phyloP scores from a whole-genome alignment of 257 asterid genomes.

The Fraxinus quadrangulata region DNA sequence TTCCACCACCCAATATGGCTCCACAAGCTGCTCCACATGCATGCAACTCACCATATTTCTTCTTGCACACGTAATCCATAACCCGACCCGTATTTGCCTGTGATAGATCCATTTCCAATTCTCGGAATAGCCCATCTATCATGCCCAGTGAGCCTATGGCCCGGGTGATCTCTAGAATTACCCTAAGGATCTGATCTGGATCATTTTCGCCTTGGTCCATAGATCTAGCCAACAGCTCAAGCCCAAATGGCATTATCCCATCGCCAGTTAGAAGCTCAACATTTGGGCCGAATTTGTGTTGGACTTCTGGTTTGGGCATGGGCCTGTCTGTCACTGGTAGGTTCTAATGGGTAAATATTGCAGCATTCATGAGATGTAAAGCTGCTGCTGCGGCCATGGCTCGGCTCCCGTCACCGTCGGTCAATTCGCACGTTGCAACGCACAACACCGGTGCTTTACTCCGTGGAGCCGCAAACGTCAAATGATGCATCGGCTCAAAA shows the following conservation, averaged over 20 bases:
- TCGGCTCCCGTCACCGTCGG: conserved; percentile 32
- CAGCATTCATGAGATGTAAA: conserved; percentile 41
- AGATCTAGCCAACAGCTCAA: conserved; percentile 57
- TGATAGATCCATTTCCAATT: conserved; percentile 12
- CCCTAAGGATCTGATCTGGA: conserved; percentile 48
- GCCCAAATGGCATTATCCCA: conserved; percentile 55
- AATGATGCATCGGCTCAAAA: conserved; percentile 39
- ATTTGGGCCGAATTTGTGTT: conserved; percentile 52
- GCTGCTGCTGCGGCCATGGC: conserved; percentile 44
- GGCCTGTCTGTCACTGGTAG: conserved; percentile 14
- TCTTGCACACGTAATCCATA: conserved; percentile 44
- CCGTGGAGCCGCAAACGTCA: conserved; percentile 32
- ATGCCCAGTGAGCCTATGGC: conserved; percentile 57
- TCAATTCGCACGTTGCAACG: conserved; percentile 39
- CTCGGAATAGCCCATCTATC: conserved; percentile 47
- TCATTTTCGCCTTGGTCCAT: conserved; percentile 21
- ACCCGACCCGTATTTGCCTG: neutral
- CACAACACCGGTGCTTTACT: conserved; percentile 40
- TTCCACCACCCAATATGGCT: conserved; percentile 74
- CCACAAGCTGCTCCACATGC: conserved; percentile 83
- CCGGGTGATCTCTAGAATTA: conserved; percentile 46
- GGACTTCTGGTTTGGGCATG: conserved; percentile 9
- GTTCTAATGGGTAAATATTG: conserved; percentile 27
- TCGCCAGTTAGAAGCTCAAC: conserved; percentile 69
- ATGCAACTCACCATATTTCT: conserved; percentile 57